Percentiles rank a stretch among this genome's conserved stretches.
Evolutionary conservation across 148 eudicot genomes (phyloP).

Genomic region (Nyssa sinensis): DNA sequence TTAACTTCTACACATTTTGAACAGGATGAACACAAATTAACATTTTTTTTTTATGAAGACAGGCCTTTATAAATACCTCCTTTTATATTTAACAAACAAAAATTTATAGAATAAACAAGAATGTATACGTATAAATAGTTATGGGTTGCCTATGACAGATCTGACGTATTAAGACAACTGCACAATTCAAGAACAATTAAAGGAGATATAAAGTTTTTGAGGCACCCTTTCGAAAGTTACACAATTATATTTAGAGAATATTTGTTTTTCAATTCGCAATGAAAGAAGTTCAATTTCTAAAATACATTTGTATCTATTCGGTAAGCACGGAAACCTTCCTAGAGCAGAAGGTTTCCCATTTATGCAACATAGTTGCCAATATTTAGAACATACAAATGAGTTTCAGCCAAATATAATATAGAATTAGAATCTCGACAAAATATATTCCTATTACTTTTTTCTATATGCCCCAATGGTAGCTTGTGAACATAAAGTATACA

Average conservation of each 20-base stretch:
- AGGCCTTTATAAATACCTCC: background rate
- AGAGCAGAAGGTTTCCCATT: background rate
- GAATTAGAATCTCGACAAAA: background rate
- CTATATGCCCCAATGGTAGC: background rate
- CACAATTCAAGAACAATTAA: too few species aligned
- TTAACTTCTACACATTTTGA: constrained; percentile 3
- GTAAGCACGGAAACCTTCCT: constrained; percentile 1
- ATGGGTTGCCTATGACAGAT: too few species aligned
- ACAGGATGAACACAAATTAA: background rate
- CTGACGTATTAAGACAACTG: too few species aligned
- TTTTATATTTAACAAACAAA: background rate
- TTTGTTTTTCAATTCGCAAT: background rate
- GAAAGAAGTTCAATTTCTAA: background rate
- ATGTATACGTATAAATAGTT: too few species aligned
- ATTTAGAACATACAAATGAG: background rate
- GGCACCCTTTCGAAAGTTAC: background rate
- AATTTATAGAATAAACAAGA: background rate
- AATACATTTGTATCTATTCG: background rate
- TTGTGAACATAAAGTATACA: too few species aligned
- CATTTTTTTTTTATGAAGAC: background rate
- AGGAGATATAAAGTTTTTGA: background rate
- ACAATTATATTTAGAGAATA: background rate
- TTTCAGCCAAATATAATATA: background rate
- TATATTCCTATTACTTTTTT: background rate
- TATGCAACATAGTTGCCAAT: background rate